Base-by-base conservation (phyloP, 257 asterid genomes). In the Paulownia fortunei region DNA sequence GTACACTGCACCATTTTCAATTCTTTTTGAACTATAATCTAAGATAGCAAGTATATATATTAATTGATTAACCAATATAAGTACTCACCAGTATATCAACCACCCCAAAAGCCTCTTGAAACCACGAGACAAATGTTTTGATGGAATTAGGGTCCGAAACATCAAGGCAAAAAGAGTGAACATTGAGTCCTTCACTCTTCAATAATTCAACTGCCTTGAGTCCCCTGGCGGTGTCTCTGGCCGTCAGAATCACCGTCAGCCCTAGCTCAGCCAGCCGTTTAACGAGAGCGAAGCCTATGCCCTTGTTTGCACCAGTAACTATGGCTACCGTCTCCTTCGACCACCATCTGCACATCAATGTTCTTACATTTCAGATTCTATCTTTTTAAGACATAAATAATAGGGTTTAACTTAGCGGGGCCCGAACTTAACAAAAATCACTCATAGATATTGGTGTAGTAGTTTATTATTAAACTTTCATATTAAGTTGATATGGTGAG, bases 271-370 rank as follows among this genome's bases (percentile, higher is more conserved):
- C 96, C 79, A 93, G 79, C 71, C 82, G 82, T 47, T 80, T 89
- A 4, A 87, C 97, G 0, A 93, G 8, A 3, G 87, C 94, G 34
- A 76, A 91, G 2, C 97, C 98, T 18, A 93, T 91, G 23, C 98
- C 98, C 55, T 88, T 88, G 79, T 93, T 93, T 21, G 84, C 94
- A 24, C 98, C 97, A 0, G 98, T 93, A 2, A 93, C 97, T 19
- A 93, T 82, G 6, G 93, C 97, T 18, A 91, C 82, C 26, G 93
- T 93, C 61, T 89, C 92, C 82, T 82, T 84, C 32, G 96, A 86
- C 98, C 98, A 93, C 98, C 98, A 92, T 64, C 97, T 91, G 61
- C 79, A 76, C 44, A 2, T 47, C 4, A 30, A 49, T 72, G 0
- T 8, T 0, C 23, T 41, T 62, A 5, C 41, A 8, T 5, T 5